Percentiles rank a stretch among this genome's conserved stretches.
phyloP scores from a whole-genome alignment of 2,329 filamentous ascomycete species.

The Neophaeococcomyces aloes region DNA sequence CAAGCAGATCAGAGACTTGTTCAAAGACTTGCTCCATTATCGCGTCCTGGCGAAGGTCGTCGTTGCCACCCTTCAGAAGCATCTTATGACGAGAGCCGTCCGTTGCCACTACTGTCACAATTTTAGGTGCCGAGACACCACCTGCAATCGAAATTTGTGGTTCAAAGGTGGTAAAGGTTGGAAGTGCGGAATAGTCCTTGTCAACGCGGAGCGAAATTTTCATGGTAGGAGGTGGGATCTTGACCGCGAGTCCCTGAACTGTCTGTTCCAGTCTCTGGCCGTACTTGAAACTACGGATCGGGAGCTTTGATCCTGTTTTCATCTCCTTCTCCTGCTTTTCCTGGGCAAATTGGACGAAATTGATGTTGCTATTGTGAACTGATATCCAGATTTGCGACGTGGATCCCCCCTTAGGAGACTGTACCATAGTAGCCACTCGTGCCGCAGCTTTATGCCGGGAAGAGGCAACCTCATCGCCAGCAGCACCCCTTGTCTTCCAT shows the following conservation, averaged over 20 bases:
- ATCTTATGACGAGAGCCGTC: conserved; percentile 77
- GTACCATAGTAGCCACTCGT: conserved; percentile 53
- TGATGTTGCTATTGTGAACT: conserved; percentile 62
- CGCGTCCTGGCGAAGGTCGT: conserved; percentile 91
- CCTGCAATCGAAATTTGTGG: conserved; percentile 73
- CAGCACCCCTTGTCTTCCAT: conserved; percentile 53
- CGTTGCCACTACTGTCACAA: conserved; percentile 68
- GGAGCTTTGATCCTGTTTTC: conserved; percentile 56
- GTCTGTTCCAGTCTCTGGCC: conserved; percentile 54
- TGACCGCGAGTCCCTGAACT: conserved; percentile 46
- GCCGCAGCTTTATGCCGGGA: conserved; percentile 65
- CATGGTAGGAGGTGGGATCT: conserved; percentile 81
- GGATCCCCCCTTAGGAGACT: conserved; percentile 35
- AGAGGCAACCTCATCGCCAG: conserved; percentile 59
- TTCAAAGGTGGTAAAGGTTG: conserved; percentile 62
- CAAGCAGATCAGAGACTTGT: conserved; percentile 81
- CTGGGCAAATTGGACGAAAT: conserved; percentile 43
- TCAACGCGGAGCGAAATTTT: conserved; percentile 63
- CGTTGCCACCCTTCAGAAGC: conserved; percentile 87
- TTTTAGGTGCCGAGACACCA: conserved; percentile 86
- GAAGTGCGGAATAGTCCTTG: conserved; percentile 65
- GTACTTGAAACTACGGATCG: conserved; percentile 52
- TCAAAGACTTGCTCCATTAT: conserved; percentile 99
- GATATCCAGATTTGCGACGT: conserved; percentile 54
- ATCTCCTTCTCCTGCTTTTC: conserved; percentile 48